Evolutionary conservation across 768 basidiomycete species (phyloP), one percentile per base, ranked within the genome.

Genomic region (Boletales sp.): DNA sequence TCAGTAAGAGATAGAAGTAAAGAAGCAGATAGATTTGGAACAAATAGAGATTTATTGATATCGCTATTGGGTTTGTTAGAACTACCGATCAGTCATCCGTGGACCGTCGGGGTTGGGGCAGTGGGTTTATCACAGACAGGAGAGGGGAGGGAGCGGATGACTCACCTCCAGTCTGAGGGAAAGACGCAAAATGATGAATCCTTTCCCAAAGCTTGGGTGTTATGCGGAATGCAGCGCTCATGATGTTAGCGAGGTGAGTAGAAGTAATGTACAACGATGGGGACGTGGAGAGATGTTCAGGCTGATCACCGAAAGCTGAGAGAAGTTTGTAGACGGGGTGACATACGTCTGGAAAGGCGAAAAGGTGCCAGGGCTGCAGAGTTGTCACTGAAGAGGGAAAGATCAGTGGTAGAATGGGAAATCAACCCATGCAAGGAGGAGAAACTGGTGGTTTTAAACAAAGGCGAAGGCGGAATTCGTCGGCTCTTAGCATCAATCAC

Each of bases 101-200:
- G 24, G 24, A 11, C 32, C 32, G 21, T 13, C 27, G 5, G 12
- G 2, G 19, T 30, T 30, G 42, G 17, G 37, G 21, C 5, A 27
- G 27, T 18, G 34, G 17, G 11, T 12, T 3, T 13, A 13, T 34
- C 18, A 29, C 34, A 38, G 39, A 64, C 3, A 8, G 24, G 8
- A 13, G 17, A 32, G n/a, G 30, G 24, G 19, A 27, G 30, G 13
- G 15, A 44, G 43, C 12, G n/a, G 36, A 45, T 7, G 29, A 70
- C 82, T 54, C 30, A 88, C 90, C 90, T 39, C 92, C 90, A 0
- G 93, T 94, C 72, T 94, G 94, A 5, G 90, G 90, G 69, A 94
- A 94, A 1, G 87, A 87, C 0, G 91, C 90, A 65, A 90, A 94
- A 61, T 93, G 87, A 72, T 88, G 87, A 52, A 94, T 90, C 72